Percentiles rank a stretch among this genome's conserved stretches.
Conservation (phyloP, 257 asterid genomes). For the Fraxinus anomala region DNA sequence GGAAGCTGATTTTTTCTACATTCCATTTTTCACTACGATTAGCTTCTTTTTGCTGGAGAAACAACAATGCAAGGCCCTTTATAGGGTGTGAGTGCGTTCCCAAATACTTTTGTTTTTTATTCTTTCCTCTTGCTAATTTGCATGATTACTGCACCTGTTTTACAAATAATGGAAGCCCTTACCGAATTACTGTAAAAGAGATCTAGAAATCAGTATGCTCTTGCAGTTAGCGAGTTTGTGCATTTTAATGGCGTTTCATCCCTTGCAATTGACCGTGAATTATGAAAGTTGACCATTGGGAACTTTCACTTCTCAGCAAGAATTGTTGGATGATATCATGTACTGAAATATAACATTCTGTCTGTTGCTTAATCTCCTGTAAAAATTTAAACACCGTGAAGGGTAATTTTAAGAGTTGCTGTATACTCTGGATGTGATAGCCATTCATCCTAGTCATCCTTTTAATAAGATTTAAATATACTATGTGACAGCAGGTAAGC, state of each 20-base stretch:
- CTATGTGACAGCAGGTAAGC: slow-evolving; percentile 6
- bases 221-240: slow-evolving; percentile 15
- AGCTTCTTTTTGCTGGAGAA: slow-evolving; percentile 93
- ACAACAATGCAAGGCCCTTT: slow-evolving; percentile 92
- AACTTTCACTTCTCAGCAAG: neutral
- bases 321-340: neutral
- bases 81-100: slow-evolving; percentile 99
- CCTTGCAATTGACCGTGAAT: neutral
- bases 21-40: slow-evolving; percentile 88
- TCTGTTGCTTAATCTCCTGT: slow-evolving; percentile 15
- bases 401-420: slow-evolving; percentile 13
- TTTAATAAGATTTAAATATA: neutral
- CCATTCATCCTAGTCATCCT: slow-evolving; percentile 9
- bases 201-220: slow-evolving; percentile 4
- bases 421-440: slow-evolving; percentile 9
- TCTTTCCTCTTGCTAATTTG: slow-evolving; percentile 11
- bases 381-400: slow-evolving; percentile 16
- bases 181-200: neutral
- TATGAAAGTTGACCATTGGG: slow-evolving; percentile 13
- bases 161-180: neutral
- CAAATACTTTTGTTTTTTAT: slow-evolving; percentile 20
- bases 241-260: neutral
- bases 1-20: slow-evolving; percentile 95
- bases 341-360: neutral
- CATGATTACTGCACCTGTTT: neutral